Base-by-base conservation (phyloP, 2,329 filamentous ascomycete genomes). In the Chaetomiaceae sp. region DNA sequence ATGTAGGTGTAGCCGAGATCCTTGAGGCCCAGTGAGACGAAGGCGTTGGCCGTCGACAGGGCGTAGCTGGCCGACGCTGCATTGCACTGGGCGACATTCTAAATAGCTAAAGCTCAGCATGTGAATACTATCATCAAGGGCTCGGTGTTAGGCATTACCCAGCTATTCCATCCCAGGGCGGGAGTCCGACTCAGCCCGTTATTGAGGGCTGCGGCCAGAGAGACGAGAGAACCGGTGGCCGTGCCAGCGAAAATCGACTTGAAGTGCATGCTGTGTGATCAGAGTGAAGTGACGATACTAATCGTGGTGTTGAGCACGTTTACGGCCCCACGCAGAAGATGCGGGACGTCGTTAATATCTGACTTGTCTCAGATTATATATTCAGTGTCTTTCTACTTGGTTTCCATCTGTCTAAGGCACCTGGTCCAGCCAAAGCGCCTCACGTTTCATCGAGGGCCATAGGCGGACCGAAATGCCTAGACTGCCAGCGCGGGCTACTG, bases 1-100 rank as follows among this genome's bases (percentile, higher is more conserved):
- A 83, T 73, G 48, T 83, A 81, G 17, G 74, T 64, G 59, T 82
- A 82, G 2, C 79, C 79, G 3, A 73, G 68, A 20, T 48, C 45
- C 9, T 27, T 37, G 13, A 48, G 45, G 20, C 45, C 45, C 4
- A 33, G 25, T n/a, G 16, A 16, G 44, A 46, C 23, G 34, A 46
- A 33, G n/a, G 16, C 19, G 6, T 38, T 14, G 12, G 44, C 44
- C 13, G 44, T 38, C 16, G 30, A 20, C n/a, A 43, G 40, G 10
- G 17, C 40, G 12, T 20, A 5, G 16, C 5, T 13, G 16, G 25
- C 40, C 4, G 40, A 33, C 2, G 40, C 40, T 2, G 40, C 25
- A 10, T 43, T 21, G 27, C 40, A 43, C 20, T 23, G 30, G 30
- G 30, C 30, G 13, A 33, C 30, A 33, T 33, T 33, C 30, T 33